Percentiles rank a stretch among this genome's conserved stretches.
phyloP scores from a whole-genome alignment of 441 rosid species.

The Corymbia citriodora region DNA sequence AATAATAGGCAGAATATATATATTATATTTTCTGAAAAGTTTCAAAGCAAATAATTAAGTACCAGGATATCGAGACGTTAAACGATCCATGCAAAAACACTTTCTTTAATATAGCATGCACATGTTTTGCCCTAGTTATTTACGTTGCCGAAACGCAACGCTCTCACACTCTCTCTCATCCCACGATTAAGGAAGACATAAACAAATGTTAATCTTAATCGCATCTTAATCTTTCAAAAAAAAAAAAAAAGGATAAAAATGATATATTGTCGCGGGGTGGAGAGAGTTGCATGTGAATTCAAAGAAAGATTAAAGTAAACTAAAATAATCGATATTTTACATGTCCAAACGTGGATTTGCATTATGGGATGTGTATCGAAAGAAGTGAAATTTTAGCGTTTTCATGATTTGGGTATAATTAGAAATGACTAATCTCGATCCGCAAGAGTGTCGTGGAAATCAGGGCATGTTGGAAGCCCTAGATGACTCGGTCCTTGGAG shows the following conservation, averaged over 20 bases:
- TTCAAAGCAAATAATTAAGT: not conserved
- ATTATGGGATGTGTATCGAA: not conserved
- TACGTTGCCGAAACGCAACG: not conserved
- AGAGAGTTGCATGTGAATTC: not conserved
- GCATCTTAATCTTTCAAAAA: not conserved
- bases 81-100: not conserved
- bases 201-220: not conserved
- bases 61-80: not conserved
- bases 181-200: not conserved
- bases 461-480: not conserved
- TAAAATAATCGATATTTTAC: not conserved
- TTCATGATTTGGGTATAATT: not conserved
- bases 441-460: not conserved
- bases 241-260: not conserved
- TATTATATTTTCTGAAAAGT: not conserved
- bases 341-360: not conserved
- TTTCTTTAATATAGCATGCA: not conserved
- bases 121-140: not conserved
- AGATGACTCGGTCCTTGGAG: not conserved
- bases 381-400: not conserved
- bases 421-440: not conserved
- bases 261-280: not conserved
- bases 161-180: not conserved
- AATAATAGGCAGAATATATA: not conserved
- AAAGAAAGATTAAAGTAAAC: not conserved